Base-by-base conservation (phyloP, 192 early-diverging fungal species). In the Backusella mclennaniae region DNA sequence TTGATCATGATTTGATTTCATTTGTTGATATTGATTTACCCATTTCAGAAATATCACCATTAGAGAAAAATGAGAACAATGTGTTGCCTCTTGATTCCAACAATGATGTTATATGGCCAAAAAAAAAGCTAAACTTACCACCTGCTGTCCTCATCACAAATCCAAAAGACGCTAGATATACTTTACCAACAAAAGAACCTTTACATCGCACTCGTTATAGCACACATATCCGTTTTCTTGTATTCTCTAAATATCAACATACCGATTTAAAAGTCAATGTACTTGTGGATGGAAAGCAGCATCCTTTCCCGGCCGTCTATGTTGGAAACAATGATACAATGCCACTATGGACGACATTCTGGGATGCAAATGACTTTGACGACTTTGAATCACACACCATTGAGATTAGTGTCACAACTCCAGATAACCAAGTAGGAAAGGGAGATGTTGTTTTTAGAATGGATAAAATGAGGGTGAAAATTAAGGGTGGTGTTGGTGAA, bases 131-230 rank as follows among this genome's bases (percentile, higher is more conserved):
- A 35, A 35, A 52, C 15, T 74, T 73, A 17, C 84, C 90, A 26
- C 96, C 96, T 4, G 84, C 94, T 0, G 86, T 97, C 15, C 80
- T 96, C n/a, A 87, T 96, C 15, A 96, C 96, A 0, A 95, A 95
- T 67, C 96, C 96, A 35, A 95, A 97, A 68, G 93, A 97, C 75
- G 91, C 90, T 0, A 85, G 90, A 35, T 97, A 87, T 75, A 69
- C 90, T 41, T 77, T 95, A 68, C 89, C 89, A 6, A 80, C 79
- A 12, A 87, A 89, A 39, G 95, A 96, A 82, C 95, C 95, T 8
- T 79, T 89, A 11, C 49, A 84, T 42, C 77, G 85, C 38, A 93
- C 95, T 29, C 78, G 76, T 0, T 38, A 75, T 3, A 93, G 91
- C 66, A 87, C 84, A 29, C 89, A 92, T 72, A 92, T 97, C 66